These are phyloP conservation scores for Austroboletus rostrupii DNA, from an alignment of 1,284 basidiomycete genomes.

Conservation along the genomic window DNA sequence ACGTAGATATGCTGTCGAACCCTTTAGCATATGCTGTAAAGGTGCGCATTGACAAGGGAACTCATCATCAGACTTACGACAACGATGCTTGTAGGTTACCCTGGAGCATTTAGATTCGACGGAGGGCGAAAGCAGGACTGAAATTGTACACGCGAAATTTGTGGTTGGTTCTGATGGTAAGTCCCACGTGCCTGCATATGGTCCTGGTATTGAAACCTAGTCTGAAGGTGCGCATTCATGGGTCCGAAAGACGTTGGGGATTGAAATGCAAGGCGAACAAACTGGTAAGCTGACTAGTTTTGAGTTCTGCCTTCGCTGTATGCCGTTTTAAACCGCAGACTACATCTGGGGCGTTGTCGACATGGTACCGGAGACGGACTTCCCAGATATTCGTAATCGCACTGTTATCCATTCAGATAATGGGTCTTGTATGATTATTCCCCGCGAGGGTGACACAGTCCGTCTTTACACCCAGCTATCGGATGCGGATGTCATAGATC, in stretches of 20 bases:
- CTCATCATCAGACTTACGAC: background rate
- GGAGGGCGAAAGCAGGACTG: conserved; percentile 23
- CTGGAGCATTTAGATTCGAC: conserved; percentile 18
- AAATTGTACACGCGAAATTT: conserved; percentile 41
- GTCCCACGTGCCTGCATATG: conserved; percentile 1
- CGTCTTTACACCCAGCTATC: conserved; percentile 72
- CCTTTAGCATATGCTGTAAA: conserved; percentile 49
- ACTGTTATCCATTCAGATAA: background rate
- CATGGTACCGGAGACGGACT: background rate
- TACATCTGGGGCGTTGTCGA: background rate
- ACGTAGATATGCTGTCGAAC: conserved; percentile 40
- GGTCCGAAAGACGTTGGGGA: conserved; percentile 63
- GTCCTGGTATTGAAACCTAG: background rate
- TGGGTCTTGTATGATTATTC: conserved; percentile 23
- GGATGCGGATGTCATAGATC: conserved; percentile 44
- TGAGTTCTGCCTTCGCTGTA: too few relatives aligned
- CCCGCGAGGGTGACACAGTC: conserved; percentile 65
- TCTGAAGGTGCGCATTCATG: conserved; percentile 67
- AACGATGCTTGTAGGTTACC: conserved; percentile 31
- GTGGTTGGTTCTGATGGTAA: conserved; percentile 60
- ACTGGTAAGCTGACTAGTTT: background rate
- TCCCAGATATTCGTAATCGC: background rate
- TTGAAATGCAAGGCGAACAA: conserved; percentile 35
- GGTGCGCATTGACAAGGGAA: conserved; percentile 28
- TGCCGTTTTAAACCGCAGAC: background rate